These are phyloP conservation scores for Lippia alba DNA, from an alignment of 305 asterid genomes.

Conservation along the genomic window DNA sequence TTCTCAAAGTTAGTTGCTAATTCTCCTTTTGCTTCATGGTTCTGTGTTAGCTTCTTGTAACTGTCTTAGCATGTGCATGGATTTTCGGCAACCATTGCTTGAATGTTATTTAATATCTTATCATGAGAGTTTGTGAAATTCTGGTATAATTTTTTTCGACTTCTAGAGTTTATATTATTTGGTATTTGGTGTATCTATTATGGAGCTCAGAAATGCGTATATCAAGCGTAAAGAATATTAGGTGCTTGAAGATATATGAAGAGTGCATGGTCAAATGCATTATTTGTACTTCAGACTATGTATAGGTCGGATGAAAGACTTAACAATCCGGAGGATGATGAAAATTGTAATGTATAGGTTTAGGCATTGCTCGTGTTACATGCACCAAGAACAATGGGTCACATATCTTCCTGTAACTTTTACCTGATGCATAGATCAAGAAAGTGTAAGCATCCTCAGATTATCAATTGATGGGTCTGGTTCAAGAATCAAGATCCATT, in stretches of 20 bases:
- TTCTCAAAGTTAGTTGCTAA: slow-evolving; percentile 72
- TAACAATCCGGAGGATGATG: neutral
- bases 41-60: neutral
- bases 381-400: too few relatives aligned
- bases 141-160: neutral
- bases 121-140: slow-evolving; percentile 14
- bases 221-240: too few relatives aligned
- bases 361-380: neutral
- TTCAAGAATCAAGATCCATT: too few relatives aligned
- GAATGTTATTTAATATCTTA: slow-evolving; percentile 16
- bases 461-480: too few relatives aligned
- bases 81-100: neutral
- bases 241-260: neutral
- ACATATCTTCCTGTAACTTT: too few relatives aligned
- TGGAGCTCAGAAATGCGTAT: too few relatives aligned
- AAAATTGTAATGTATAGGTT: neutral
- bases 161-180: neutral
- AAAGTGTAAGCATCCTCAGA: too few relatives aligned
- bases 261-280: too few relatives aligned
- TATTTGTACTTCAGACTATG: too few relatives aligned
- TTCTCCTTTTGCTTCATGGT: slow-evolving; percentile 18
- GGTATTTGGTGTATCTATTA: too few relatives aligned
- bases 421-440: too few relatives aligned
- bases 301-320: too few relatives aligned
- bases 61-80: neutral